phyloP scores from a whole-genome alignment of 2,329 filamentous ascomycete genomes.

The Pyrenochaeta sp. region DNA sequence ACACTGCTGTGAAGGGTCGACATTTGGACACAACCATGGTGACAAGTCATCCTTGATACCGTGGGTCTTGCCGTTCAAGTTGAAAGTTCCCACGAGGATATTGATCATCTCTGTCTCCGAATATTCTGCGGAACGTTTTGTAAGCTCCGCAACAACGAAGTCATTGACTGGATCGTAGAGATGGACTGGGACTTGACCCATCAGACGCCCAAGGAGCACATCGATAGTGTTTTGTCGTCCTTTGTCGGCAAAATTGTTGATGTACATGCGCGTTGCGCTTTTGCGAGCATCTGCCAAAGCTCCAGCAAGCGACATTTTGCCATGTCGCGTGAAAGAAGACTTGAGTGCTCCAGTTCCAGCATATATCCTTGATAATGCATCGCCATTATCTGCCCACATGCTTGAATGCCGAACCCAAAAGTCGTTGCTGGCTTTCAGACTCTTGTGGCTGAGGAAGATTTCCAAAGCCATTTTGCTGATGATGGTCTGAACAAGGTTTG shows the following conservation, averaged over 20 bases:
- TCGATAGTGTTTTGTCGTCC: constrained; percentile 94
- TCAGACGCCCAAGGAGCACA: constrained; percentile 83
- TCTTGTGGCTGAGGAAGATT: constrained; percentile 78
- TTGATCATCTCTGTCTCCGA: constrained; percentile 77
- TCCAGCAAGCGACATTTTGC: constrained; percentile 94
- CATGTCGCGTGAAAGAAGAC: constrained; percentile 90
- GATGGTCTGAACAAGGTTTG: constrained; percentile 94
- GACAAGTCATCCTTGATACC: constrained; percentile 83
- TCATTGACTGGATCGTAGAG: constrained; percentile 96
- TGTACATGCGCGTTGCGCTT: constrained; percentile 90
- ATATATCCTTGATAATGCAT: constrained; percentile 93
- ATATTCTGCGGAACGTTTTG: constrained; percentile 73
- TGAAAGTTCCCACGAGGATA: constrained; percentile 91
- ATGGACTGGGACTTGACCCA: constrained; percentile 83
- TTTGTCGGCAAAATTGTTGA: constrained; percentile 97
- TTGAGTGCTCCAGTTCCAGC: constrained; percentile 96
- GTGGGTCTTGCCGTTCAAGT: constrained; percentile 86
- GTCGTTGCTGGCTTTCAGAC: constrained; percentile 74
- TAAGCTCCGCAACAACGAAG: constrained; percentile 80
- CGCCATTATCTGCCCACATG: constrained; percentile 97
- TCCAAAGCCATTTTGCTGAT: constrained; percentile 94
- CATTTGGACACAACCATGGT: constrained; percentile 81
- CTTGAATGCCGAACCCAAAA: constrained; percentile 93
- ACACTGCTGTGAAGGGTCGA: constrained; percentile 65
- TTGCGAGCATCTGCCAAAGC: constrained; percentile 95